These are phyloP conservation scores for Pleurotus eryngii DNA, from an alignment of 768 basidiomycete species.

Conservation along the genomic window DNA sequence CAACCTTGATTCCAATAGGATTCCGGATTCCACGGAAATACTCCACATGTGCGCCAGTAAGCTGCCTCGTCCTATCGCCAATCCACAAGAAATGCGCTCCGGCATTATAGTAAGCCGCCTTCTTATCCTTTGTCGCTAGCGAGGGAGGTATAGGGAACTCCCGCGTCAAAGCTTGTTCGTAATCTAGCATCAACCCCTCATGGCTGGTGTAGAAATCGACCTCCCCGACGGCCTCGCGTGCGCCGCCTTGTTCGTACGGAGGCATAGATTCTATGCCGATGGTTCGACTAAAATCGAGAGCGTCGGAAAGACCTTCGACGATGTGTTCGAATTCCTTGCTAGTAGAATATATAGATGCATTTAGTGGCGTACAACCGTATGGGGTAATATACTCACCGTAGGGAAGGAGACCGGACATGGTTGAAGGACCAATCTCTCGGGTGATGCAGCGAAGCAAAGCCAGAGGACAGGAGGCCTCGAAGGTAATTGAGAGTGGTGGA, in stretches of 20 bases:
- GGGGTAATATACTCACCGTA: conserved; percentile 45
- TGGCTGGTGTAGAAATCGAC: conserved; percentile 96
- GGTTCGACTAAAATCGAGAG: conserved; percentile 88
- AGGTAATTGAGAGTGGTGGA: conserved; percentile 91
- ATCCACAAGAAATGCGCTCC: conserved; percentile 97
- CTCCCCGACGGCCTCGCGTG: conserved; percentile 70
- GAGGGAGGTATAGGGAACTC: conserved; percentile 42
- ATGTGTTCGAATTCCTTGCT: conserved; percentile 85
- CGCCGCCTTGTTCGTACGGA: conserved; percentile 70
- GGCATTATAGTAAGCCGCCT: conserved; percentile 74
- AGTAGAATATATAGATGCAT: conserved; percentile 3
- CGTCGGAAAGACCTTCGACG: conserved; percentile 80
- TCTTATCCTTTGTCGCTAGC: conserved; percentile 5
- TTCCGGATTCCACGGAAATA: conserved; percentile 91
- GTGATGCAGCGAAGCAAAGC: conserved; percentile 90
- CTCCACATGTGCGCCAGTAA: conserved; percentile 92
- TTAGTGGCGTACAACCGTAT: neutral
- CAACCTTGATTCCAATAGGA: conserved; percentile 95
- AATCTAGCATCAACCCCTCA: conserved; percentile 89
- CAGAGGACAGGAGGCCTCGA: conserved; percentile 82
- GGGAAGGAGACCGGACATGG: conserved; percentile 82
- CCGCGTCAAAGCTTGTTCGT: conserved; percentile 90
- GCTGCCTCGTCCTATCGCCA: conserved; percentile 90
- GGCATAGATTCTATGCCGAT: conserved; percentile 69
- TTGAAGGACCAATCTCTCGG: conserved; percentile 89